A percentile compares a stretch with the other conserved stretches of the same genome.
Conservation (phyloP, 306 rosid genomes). For the Cicer chorassanicum region DNA sequence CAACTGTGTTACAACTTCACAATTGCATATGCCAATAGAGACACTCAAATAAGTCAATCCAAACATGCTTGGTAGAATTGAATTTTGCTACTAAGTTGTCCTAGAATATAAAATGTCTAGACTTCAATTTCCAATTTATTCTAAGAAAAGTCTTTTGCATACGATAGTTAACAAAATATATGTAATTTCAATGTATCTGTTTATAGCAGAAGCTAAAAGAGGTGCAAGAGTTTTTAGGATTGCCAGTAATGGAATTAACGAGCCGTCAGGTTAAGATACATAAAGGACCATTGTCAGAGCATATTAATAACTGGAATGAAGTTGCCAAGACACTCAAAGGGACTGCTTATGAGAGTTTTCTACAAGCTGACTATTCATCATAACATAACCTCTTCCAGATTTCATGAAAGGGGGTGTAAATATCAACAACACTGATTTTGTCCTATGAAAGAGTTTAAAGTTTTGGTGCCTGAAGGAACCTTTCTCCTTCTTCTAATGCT, state of each 20-base stretch:
- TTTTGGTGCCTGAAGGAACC: slow-evolving; percentile 20
- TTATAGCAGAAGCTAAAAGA: slow-evolving; percentile 70
- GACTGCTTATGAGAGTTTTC: slow-evolving; percentile 71
- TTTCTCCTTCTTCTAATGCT: slow-evolving; percentile 8
- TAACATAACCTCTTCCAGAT: slow-evolving; percentile 47
- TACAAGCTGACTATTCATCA: slow-evolving; percentile 60
- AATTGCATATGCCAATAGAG: neutral
- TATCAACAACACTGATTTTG: slow-evolving; percentile 51
- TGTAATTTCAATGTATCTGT: neutral
- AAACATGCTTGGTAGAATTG: neutral
- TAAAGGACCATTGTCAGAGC: slow-evolving; percentile 64
- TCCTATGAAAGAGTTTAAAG: slow-evolving; percentile 38
- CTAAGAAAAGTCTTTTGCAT: neutral
- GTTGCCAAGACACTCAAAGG: slow-evolving; percentile 65
- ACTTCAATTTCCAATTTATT: neutral
- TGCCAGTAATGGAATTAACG: slow-evolving; percentile 65
- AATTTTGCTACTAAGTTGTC: neutral
- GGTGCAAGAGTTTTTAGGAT: slow-evolving; percentile 70
- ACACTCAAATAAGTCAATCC: neutral
- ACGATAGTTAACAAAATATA: slow-evolving; percentile 7
- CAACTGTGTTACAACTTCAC: neutral
- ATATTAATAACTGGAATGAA: slow-evolving; percentile 79
- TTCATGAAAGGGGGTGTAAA: slow-evolving; percentile 58
- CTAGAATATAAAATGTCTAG: too few species aligned
- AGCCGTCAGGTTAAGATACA: slow-evolving; percentile 90